Base-by-base conservation (phyloP, 306 rosid genomes). In the Glycyrrhiza uralensis region DNA sequence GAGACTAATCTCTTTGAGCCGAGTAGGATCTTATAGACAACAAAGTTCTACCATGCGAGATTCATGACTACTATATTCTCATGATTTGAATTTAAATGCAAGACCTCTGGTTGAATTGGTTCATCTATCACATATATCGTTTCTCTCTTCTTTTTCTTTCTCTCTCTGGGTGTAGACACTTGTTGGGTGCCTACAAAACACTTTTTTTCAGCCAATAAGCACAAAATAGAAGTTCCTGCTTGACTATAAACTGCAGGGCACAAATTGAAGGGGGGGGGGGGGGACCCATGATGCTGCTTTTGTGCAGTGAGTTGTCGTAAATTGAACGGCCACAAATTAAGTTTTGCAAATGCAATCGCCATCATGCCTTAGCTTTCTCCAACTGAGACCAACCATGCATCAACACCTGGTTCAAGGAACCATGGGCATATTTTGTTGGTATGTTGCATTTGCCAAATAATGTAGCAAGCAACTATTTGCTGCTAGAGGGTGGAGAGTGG, bases 321-420 rank as follows among this genome's bases (percentile, higher is more conserved):
- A 54, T 55, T 78, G 62, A 66, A 82, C 79, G 86, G 86, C 39
- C 76, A n/a, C 0, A 12, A 75, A 69, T 63, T 39, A n/a, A 38
- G 24, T 51, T 39, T 69, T 10, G 77, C 12, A 45, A 56, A 57
- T 66, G 30, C 56, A 19, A 69, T 82, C 83, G 9, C 66, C 38
- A 66, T 77, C 55, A 67, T 7, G 47, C 17, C 19, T 68, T 62
- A 67, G 46, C 71, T 39, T 74, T 29, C 35, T 4, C 44, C 54
- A 19, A 35, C 5, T 32, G 18, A 50, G 32, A 20, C 69, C 75
- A 72, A 57, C 47, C 46, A 58, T 59, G 1, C 7, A 42, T 32
- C 23, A 55, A 61, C 59, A 47, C 42, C 32, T 62, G n/a, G 33
- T 23, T 62, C 51, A 20, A 20, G 15, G 19, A 51, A 35, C 24